phyloP scores from a whole-genome alignment of 768 basidiomycete species.

The Lanmaoa rubissima region DNA sequence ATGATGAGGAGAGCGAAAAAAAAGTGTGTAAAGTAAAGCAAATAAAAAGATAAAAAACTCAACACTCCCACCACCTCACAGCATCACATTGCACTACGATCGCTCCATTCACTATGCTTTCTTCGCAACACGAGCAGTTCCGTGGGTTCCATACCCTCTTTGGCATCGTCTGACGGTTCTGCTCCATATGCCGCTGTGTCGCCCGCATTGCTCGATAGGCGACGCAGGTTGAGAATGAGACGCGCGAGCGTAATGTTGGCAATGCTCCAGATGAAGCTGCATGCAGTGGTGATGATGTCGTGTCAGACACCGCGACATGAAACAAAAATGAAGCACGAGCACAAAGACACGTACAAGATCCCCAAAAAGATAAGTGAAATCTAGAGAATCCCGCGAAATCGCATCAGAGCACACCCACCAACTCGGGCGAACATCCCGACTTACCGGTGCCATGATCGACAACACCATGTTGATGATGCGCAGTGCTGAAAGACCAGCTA shows the following conservation, averaged over 20 bases:
- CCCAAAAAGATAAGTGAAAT: slow-evolving; percentile 18
- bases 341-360: slow-evolving; percentile 17
- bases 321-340: background rate
- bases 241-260: slow-evolving; percentile 33
- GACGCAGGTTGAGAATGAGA: slow-evolving; percentile 35
- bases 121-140: slow-evolving; percentile 7
- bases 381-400: slow-evolving; percentile 6
- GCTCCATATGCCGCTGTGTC: background rate
- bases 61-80: background rate
- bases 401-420: background rate
- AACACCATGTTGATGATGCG: slow-evolving; percentile 23
- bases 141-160: background rate
- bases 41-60: background rate
- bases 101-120: background rate
- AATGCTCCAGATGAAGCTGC: slow-evolving; percentile 37
- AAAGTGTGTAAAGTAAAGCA: background rate
- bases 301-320: background rate
- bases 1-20: background rate
- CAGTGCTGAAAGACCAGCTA: slow-evolving; percentile 9
- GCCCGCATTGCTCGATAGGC: background rate
- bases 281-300: too few species aligned
- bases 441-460: slow-evolving; percentile 24
- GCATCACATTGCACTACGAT: background rate
- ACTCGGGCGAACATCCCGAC: background rate
- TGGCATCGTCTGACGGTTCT: background rate